phyloP scores from a whole-genome alignment of 441 rosid genomes.

The Erysimum pusillum region DNA sequence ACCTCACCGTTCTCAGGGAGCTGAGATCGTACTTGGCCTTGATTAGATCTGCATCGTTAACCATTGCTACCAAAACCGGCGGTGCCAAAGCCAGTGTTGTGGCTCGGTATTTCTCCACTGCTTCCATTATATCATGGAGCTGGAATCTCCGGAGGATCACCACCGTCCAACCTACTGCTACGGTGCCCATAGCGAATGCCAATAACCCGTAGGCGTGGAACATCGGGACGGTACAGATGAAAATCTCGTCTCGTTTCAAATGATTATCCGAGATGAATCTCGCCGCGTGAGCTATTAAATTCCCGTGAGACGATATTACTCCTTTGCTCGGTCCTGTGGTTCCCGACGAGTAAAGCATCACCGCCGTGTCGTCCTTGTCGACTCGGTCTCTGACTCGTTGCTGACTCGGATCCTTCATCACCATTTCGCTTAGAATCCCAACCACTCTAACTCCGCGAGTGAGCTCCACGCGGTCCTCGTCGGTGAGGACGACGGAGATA shows the following conservation, averaged over 20 bases:
- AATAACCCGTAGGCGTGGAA: conserved; percentile 83
- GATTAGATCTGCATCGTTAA: conserved; percentile 64
- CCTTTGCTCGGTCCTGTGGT: conserved; percentile 91
- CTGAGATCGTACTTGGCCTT: conserved; percentile 61
- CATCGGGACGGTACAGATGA: conserved; percentile 88
- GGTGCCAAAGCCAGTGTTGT: conserved; percentile 74
- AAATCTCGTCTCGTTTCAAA: conserved; percentile 41
- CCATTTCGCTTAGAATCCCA: conserved; percentile 55
- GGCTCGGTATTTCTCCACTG: conserved; percentile 52
- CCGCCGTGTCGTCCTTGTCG: conserved; percentile 69
- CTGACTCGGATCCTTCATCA: conserved; percentile 53
- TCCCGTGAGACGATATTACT: conserved; percentile 77
- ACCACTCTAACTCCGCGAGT: conserved; percentile 41
- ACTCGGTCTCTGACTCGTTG: conserved; percentile 66
- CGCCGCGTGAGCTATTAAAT: conserved; percentile 67
- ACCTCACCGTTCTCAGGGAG: conserved; percentile 61
- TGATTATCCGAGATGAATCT: conserved; percentile 47
- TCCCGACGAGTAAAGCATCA: conserved; percentile 86
- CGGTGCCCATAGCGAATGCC: conserved; percentile 68
- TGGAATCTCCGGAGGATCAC: conserved; percentile 75
- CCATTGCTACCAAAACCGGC: conserved; percentile 77
- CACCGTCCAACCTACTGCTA: conserved; percentile 72
- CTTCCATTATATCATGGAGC: conserved; percentile 68
- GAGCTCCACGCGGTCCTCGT: not conserved
- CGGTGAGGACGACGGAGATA: conserved; percentile 57